phyloP scores from a whole-genome alignment of 257 asterid species.

The Solanum tacnaense region DNA sequence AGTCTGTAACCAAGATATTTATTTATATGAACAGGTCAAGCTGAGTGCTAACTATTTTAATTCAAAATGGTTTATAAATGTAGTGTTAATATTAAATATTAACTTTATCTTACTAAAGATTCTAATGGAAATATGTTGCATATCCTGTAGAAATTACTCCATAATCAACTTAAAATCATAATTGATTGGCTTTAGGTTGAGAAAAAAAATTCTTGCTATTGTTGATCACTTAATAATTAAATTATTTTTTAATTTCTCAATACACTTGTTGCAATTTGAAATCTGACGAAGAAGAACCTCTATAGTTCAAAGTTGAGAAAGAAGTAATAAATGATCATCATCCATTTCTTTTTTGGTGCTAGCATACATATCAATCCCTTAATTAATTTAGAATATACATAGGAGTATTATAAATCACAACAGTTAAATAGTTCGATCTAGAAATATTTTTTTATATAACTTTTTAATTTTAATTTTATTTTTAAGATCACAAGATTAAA shows the following conservation, averaged over 20 bases:
- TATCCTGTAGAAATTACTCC: neutral
- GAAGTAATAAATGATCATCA: neutral
- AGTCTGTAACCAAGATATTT: neutral
- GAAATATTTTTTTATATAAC: too few relatives aligned
- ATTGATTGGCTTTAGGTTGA: neutral
- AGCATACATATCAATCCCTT: neutral
- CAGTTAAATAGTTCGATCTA: neutral
- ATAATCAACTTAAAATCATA: neutral
- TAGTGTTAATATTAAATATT: neutral
- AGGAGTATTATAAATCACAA: neutral
- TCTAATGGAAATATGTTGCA: neutral
- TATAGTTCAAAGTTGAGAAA: neutral
- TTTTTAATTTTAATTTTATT: too few relatives aligned
- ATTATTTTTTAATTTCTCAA: neutral
- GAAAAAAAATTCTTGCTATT: fast-evolving
- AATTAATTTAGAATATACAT: too few relatives aligned
- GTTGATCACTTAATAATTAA: neutral
- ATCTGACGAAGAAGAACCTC: neutral
- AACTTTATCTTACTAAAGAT: neutral
- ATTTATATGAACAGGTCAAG: neutral
- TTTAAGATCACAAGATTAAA: too few relatives aligned
- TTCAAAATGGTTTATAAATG: too few relatives aligned
- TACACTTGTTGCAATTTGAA: too few relatives aligned
- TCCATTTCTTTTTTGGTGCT: neutral
- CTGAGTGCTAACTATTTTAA: too few relatives aligned